Evolutionary conservation across 345 rosid species (phyloP).

Genomic region (Populus nigra): DNA sequence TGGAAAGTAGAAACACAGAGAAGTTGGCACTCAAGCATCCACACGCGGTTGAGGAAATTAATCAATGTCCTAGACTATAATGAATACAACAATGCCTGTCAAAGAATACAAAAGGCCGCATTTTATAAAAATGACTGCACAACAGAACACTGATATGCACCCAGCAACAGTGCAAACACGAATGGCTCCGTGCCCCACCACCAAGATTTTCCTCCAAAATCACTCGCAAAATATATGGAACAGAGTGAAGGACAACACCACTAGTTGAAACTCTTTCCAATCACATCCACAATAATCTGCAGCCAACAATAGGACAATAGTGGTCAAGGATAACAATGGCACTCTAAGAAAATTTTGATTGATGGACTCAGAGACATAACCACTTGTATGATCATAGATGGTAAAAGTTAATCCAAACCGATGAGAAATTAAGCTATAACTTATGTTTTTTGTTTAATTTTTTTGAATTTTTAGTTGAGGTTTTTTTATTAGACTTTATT

Average conservation of each 20-base stretch:
- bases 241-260: background rate
- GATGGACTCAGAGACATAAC: background rate
- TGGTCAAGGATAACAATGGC: constrained; percentile 3
- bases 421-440: too few relatives aligned
- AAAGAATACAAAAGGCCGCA: background rate
- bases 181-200: background rate
- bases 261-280: background rate
- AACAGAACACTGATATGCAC: background rate
- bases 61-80: background rate
- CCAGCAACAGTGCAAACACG: background rate
- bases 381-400: too few relatives aligned
- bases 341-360: background rate
- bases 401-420: too few relatives aligned
- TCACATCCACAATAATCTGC: background rate
- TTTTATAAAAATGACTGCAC: background rate
- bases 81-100: background rate
- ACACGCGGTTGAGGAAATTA: background rate
- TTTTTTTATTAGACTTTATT: too few relatives aligned
- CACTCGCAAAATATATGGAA: background rate
- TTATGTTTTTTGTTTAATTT: too few relatives aligned
- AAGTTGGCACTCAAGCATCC: background rate
- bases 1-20: background rate
- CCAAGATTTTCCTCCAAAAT: constrained; percentile 4
- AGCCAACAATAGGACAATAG: background rate
- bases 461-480: too few relatives aligned